Evolutionary conservation across 192 early-diverging fungal species (phyloP).

Genomic region (Podila epicladia): DNA sequence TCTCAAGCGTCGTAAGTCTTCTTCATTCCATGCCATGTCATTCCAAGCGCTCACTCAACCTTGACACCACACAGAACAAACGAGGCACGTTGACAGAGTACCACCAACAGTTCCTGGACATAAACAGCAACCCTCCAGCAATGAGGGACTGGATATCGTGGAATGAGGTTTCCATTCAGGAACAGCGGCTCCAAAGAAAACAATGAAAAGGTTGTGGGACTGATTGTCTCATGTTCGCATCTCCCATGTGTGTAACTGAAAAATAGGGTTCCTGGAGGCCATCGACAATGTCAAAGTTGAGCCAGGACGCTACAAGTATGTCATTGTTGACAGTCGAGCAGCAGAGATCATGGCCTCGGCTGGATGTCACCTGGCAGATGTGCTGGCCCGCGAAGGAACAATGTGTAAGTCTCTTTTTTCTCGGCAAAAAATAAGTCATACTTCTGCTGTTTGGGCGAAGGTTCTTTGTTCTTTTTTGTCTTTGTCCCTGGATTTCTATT

Average conservation of each 20-base stretch:
- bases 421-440: background rate
- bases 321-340: constrained; percentile 81
- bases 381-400: constrained; percentile 71
- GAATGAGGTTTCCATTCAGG: too few relatives aligned
- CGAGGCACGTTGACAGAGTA: too few relatives aligned
- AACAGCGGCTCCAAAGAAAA: too few relatives aligned
- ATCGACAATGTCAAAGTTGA: constrained; percentile 51
- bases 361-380: constrained; percentile 73
- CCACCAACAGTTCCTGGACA: too few relatives aligned
- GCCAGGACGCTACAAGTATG: constrained; percentile 82
- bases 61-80: background rate
- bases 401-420: constrained; percentile 55
- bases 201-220: too few relatives aligned
- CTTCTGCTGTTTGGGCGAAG: background rate
- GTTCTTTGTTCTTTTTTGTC: constrained; percentile 2
- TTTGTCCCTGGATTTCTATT: background rate
- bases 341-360: constrained; percentile 75
- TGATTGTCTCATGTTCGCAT: background rate
- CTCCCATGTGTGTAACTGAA: background rate
- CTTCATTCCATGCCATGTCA: too few relatives aligned
- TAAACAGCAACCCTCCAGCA: too few relatives aligned
- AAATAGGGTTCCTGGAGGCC: constrained; percentile 43
- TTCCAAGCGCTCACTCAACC: background rate
- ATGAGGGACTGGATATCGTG: too few relatives aligned
- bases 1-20: constrained; percentile 49